Evolutionary conservation across 805 yeast genomes (phyloP).

Genomic region (Schizosaccharomyces octosporus): DNA sequence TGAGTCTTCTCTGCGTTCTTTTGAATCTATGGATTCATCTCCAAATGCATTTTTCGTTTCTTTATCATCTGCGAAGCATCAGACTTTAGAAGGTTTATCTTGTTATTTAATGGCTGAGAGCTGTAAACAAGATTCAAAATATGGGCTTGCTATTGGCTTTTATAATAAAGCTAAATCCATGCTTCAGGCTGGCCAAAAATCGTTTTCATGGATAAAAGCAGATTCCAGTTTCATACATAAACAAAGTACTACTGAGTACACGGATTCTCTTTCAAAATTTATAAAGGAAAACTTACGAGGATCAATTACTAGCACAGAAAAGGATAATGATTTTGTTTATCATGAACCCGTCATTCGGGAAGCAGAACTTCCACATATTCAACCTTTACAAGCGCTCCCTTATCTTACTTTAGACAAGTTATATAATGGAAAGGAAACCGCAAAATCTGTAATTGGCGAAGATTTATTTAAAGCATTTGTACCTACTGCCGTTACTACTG

Average conservation of each 20-base stretch:
- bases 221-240: not conserved
- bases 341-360: not conserved
- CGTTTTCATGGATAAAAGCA: not conserved
- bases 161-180: not conserved
- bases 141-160: not conserved
- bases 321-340: not conserved
- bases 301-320: not conserved
- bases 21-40: not conserved
- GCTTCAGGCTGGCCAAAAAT: not conserved
- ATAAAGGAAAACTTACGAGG: not conserved
- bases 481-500: not conserved
- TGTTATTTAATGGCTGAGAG: not conserved
- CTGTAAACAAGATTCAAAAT: not conserved
- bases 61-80: not conserved
- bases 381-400: not conserved
- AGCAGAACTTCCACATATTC: not conserved
- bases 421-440: not conserved
- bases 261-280: not conserved
- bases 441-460: not conserved
- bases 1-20: not conserved
- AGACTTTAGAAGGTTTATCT: not conserved
- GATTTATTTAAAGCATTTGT: not conserved
- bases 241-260: not conserved
- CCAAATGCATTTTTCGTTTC: not conserved
- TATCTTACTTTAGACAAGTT: not conserved